Percentiles rank a stretch among this genome's conserved stretches.
Evolutionary conservation across 106 monocot genomes (phyloP).

Genomic region (Ottelia alismoides): DNA sequence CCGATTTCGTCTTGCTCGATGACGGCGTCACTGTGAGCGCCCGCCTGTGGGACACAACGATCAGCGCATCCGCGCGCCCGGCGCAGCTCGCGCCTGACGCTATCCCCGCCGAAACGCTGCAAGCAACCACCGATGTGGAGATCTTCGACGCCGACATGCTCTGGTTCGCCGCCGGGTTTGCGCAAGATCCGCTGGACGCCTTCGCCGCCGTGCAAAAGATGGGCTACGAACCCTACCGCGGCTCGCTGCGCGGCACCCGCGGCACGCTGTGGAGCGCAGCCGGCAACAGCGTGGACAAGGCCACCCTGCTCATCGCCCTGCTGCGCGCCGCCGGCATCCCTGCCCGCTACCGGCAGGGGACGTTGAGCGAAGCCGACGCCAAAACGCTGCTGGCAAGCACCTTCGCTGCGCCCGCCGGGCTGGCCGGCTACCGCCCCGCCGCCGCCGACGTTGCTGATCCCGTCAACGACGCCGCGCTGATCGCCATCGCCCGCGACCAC

Average conservation of each 20-base stretch:
- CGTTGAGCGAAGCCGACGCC: too few species aligned
- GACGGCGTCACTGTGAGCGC: neutral
- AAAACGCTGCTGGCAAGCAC: neutral
- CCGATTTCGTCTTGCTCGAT: neutral
- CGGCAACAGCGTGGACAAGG: neutral
- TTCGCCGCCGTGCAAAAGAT: neutral
- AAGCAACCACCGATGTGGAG: too few species aligned
- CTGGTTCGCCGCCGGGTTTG: too few species aligned
- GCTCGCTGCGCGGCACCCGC: neutral
- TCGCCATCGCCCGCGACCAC: neutral
- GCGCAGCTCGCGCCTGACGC: too few species aligned
- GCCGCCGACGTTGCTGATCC: neutral
- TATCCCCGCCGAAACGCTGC: too few species aligned
- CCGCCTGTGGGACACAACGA: neutral
- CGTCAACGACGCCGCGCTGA: neutral
- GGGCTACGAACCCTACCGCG: neutral
- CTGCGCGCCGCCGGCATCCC: neutral
- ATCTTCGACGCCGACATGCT: too few species aligned
- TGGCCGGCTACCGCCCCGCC: neutral
- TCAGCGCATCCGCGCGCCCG: too few species aligned
- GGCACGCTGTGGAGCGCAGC: neutral
- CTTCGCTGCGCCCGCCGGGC: neutral
- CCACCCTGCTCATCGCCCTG: neutral
- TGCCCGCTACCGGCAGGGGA: neutral
- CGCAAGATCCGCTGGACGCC: neutral